Percentiles rank a stretch among this genome's conserved stretches.
phyloP scores from a whole-genome alignment of 495 filamentous ascomycete genomes.

The Hypoxylon rickii region DNA sequence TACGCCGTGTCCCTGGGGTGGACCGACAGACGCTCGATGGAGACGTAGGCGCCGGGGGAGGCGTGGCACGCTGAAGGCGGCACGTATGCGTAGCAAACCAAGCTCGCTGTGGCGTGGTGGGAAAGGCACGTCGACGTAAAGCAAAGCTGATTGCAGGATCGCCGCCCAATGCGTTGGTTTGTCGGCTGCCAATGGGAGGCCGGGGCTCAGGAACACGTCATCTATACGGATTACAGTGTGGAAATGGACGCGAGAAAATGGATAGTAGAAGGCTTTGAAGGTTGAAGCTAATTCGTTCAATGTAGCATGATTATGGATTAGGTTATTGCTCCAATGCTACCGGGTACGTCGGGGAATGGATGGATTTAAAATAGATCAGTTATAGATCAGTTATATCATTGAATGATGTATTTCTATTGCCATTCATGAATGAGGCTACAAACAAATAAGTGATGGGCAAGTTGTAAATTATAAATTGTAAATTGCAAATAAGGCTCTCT shows the following conservation, averaged over 20 bases:
- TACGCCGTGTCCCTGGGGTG: slow-evolving; percentile 21
- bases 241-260: background rate
- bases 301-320: no score
- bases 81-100: slow-evolving; percentile 11
- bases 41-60: slow-evolving; percentile 10
- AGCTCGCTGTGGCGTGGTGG: slow-evolving; percentile 1
- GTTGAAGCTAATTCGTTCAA: no score
- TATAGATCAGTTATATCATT: no score
- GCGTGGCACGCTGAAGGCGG: slow-evolving; percentile 23
- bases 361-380: no score
- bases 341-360: no score
- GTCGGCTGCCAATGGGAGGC: slow-evolving; percentile 29
- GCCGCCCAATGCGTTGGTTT: slow-evolving; percentile 29
- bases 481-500: slow-evolving; percentile 14
- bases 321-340: no score
- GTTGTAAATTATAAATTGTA: slow-evolving; percentile 1
- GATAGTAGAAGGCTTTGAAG: background rate
- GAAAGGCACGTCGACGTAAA: slow-evolving; percentile 14
- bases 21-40: slow-evolving; percentile 4
- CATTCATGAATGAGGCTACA: no score
- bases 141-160: slow-evolving; percentile 14
- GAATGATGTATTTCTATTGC: no score
- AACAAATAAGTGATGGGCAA: no score
- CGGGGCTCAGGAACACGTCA: slow-evolving; percentile 27
- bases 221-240: slow-evolving; percentile 12